Base-by-base conservation (phyloP, 768 basidiomycete species). In the Kwoniella heveanensis region DNA sequence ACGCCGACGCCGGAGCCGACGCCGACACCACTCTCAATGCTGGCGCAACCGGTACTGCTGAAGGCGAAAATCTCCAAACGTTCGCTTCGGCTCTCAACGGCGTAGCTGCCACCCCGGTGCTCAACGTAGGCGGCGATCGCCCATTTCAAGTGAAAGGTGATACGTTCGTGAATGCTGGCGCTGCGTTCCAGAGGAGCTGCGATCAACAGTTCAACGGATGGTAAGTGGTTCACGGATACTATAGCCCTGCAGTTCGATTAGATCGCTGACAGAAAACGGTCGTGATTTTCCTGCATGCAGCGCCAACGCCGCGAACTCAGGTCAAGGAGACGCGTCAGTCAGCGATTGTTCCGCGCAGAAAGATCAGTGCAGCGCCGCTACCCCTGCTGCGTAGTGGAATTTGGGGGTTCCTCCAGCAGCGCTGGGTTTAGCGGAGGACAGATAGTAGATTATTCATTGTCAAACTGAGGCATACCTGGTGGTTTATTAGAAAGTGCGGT, bases 151-250 rank as follows among this genome's bases (percentile, higher is more conserved):
- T 85, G 54, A 77, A 79, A 13, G 76, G 73, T 56, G 83, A 82
- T 49, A 85, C 85, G 46, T 87, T 86, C 83, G 65, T 85, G 30
- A 84, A 85, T 70, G 39, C 79, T 15, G 76, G 76, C 30, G 83
- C 83, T 44, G 86, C 86, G 19, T 80, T 86, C 30, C 84, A 83
- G 22, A 84, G 86, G 29, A 85, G 85, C 1, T 87, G 86, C 77
- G 85, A 85, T 67, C 82, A 85, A 39, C 85, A 86, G 75, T 83
- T 86, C 73, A 86, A 86, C 77, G 60, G 74, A 32, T 87, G 86
- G 62, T 67, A 27, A 59, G 66, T 58, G 17, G 32, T 32, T 32
- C 7, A 6, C 32, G 32, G 7, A 5, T 32, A 32, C 32, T 32
- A n/a, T n/a, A n/a, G n/a, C n/a, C n/a, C n/a, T n/a, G n/a, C n/a